Conservation (phyloP, 2,329 filamentous ascomycete species). For the Emydomyces testavorans region DNA sequence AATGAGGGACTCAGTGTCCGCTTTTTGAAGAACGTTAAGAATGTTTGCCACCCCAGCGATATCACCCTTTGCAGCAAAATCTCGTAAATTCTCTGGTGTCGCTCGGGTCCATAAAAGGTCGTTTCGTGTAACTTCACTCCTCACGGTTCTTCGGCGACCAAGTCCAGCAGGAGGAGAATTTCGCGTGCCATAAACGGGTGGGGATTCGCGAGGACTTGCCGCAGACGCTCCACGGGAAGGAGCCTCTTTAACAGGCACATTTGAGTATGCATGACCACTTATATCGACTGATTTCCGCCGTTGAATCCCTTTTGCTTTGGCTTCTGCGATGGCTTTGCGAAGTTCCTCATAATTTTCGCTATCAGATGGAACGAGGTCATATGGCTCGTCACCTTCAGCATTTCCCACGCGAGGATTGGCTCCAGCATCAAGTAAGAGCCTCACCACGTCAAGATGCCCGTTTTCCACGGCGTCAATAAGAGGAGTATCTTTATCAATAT, state of each 20-base stretch:
- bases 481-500: constrained; percentile 76
- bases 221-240: constrained; percentile 36
- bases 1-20: constrained; percentile 76
- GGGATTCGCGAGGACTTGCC: constrained; percentile 37
- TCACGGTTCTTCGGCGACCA: constrained; percentile 35
- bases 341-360: constrained; percentile 72
- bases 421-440: constrained; percentile 68
- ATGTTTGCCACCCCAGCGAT: constrained; percentile 40
- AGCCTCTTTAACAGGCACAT: constrained; percentile 24
- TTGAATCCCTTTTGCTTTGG: constrained; percentile 46
- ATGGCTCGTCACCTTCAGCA: constrained; percentile 80
- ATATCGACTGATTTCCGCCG: constrained; percentile 36
- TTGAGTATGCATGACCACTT: constrained; percentile 20
- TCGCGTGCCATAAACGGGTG: constrained; percentile 27
- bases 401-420: constrained; percentile 88
- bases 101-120: constrained; percentile 41
- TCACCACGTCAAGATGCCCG: constrained; percentile 78
- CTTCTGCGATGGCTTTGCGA: constrained; percentile 54
- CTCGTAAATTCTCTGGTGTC: constrained; percentile 39
- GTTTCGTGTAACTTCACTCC: constrained; percentile 41
- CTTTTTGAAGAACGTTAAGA: constrained; percentile 42
- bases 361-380: constrained; percentile 68
- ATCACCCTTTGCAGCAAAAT: constrained; percentile 41
- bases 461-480: constrained; percentile 95
- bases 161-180: constrained; percentile 27